phyloP scores from a whole-genome alignment of 1,284 basidiomycete species.

The Fistulinella cinereoalba region DNA sequence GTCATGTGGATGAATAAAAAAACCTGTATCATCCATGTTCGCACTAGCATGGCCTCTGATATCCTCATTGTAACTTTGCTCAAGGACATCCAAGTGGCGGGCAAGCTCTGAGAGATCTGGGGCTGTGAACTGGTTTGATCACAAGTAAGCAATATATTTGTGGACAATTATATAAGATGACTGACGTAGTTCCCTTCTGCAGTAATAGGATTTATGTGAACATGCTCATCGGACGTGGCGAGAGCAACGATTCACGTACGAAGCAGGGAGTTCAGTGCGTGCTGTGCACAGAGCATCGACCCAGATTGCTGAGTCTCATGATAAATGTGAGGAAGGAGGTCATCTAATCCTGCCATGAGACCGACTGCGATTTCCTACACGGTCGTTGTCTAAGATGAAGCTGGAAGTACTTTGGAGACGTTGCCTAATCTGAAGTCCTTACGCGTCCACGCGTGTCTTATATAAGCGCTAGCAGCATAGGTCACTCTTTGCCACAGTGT shows the following conservation, averaged over 20 bases:
- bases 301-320: constrained; percentile 74
- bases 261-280: constrained; percentile 77
- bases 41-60: constrained; percentile 49
- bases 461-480: constrained; percentile 23
- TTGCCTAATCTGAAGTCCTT: constrained; percentile 22
- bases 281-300: constrained; percentile 84
- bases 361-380: constrained; percentile 4
- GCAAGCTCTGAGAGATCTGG: constrained; percentile 86
- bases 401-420: not conserved
- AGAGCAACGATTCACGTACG: constrained; percentile 41
- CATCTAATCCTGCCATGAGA: constrained; percentile 58
- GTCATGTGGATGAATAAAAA: not conserved
- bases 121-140: constrained; percentile 64
- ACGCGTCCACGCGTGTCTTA: constrained; percentile 39
- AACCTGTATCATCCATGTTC: constrained; percentile 89
- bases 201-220: constrained; percentile 9
- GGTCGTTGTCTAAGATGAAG: constrained; percentile 18
- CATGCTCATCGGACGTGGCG: constrained; percentile 4
- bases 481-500: not conserved
- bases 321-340: constrained; percentile 59
- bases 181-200: constrained; percentile 70
- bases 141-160: constrained; percentile 16
- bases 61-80: constrained; percentile 54
- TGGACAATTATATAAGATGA: constrained; percentile 6
- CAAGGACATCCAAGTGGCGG: constrained; percentile 59